phyloP scores from a whole-genome alignment of 179 eudicot species.

The Beta macrorhiza region DNA sequence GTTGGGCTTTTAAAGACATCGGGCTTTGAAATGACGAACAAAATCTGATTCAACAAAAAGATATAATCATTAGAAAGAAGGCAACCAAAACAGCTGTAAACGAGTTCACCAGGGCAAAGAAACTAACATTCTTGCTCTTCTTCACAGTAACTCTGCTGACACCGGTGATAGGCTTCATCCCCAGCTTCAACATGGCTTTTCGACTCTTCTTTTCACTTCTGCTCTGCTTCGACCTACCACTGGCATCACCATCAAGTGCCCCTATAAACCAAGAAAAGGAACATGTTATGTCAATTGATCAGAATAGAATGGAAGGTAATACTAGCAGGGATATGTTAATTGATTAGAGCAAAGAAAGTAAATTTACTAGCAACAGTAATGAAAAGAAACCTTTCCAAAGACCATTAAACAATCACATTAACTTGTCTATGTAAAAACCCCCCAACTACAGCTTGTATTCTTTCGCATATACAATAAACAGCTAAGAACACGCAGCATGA shows the following conservation, averaged over 20 bases:
- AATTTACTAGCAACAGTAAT: background rate
- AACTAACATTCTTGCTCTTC: conserved; percentile 72
- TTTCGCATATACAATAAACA: background rate
- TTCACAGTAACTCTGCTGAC: conserved; percentile 75
- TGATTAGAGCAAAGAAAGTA: background rate
- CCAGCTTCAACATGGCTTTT: conserved; percentile 79
- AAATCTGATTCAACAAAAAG: conserved; percentile 40
- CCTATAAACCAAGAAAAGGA: conserved; percentile 28
- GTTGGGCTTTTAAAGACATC: conserved; percentile 84
- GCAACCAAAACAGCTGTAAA: background rate
- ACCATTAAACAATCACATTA: background rate
- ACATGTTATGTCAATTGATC: too few relatives aligned
- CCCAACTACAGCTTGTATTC: background rate
- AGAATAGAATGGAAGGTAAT: background rate
- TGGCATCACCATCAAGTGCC: conserved; percentile 47
- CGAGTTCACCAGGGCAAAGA: background rate
- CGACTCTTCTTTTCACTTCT: conserved; percentile 80
- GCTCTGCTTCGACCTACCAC: conserved; percentile 72
- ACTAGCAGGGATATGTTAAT: background rate
- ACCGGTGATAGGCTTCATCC: conserved; percentile 69
- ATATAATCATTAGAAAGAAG: background rate
- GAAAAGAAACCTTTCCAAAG: background rate
- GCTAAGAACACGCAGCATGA: background rate
- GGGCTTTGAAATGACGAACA: conserved; percentile 77
- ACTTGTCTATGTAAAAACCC: too few relatives aligned